A percentile compares a stretch with the other conserved stretches of the same genome.
Evolutionary conservation across 202 grass and related monocot species (phyloP).

Genomic region (Sporobolus alterniflorus): DNA sequence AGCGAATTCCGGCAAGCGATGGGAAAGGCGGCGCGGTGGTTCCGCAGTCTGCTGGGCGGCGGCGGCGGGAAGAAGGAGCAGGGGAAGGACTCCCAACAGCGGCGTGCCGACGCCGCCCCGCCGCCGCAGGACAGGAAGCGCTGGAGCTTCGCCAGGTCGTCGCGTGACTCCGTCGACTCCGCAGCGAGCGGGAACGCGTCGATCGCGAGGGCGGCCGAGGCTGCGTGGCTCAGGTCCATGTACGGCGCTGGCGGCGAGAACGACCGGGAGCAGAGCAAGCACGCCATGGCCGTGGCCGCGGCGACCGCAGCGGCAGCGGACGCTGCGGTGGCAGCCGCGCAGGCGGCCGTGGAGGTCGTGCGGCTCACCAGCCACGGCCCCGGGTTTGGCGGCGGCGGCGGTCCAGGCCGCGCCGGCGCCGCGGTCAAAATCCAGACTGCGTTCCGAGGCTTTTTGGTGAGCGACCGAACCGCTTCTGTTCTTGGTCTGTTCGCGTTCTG

Average conservation of each 20-base stretch:
- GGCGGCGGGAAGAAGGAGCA: constrained; percentile 70
- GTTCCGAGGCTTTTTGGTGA: constrained; percentile 82
- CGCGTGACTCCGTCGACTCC: constrained; percentile 44
- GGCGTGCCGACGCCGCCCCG: background rate
- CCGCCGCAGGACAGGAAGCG: constrained; percentile 65
- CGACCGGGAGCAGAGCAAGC: constrained; percentile 90
- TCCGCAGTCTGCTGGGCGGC: constrained; percentile 64
- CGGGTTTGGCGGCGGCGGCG: background rate
- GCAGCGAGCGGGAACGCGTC: constrained; percentile 5
- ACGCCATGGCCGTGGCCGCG: constrained; percentile 87
- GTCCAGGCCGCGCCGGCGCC: background rate
- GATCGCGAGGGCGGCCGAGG: constrained; percentile 51
- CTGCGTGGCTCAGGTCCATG: constrained; percentile 72
- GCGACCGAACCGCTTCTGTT: constrained; percentile 13
- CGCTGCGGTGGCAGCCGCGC: constrained; percentile 76
- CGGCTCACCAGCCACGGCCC: constrained; percentile 77
- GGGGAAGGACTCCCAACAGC: constrained; percentile 44
- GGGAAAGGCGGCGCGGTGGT: constrained; percentile 84
- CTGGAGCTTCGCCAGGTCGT: constrained; percentile 82
- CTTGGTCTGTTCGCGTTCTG: background rate
- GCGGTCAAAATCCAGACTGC: constrained; percentile 90
- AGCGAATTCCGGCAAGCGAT: constrained; percentile 36
- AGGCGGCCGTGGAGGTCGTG: constrained; percentile 87
- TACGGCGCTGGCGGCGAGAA: constrained; percentile 59
- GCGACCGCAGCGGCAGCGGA: constrained; percentile 76